Evolutionary conservation across 1,284 basidiomycete species (phyloP).

Genomic region (Cryptococcus jaspeensis): DNA sequence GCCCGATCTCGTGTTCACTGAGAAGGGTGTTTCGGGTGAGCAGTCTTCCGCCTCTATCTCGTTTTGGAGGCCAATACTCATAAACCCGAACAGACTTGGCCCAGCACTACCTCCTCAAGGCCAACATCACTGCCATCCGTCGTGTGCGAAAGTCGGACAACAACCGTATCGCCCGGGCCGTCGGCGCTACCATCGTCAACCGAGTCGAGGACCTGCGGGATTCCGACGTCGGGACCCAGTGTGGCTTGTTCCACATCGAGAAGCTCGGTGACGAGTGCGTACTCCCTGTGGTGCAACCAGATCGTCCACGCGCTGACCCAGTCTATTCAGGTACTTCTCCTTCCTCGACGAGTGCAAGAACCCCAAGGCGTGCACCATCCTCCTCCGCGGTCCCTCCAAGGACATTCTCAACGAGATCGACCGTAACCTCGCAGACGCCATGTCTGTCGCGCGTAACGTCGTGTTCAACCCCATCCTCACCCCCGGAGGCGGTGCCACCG

Average conservation of each 20-base stretch:
- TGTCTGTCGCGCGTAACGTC: slow-evolving; percentile 95
- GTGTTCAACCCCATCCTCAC: slow-evolving; percentile 91
- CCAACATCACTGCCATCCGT: slow-evolving; percentile 87
- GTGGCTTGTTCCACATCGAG: slow-evolving; percentile 93
- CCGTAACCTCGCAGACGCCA: slow-evolving; percentile 94
- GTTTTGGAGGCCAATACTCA: neutral
- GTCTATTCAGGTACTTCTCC: slow-evolving; percentile 76
- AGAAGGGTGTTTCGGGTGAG: slow-evolving; percentile 92
- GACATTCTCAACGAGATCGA: slow-evolving; percentile 98
- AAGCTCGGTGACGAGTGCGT: slow-evolving; percentile 94
- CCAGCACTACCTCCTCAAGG: slow-evolving; percentile 86
- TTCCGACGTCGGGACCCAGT: slow-evolving; percentile 84
- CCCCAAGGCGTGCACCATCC: slow-evolving; percentile 98
- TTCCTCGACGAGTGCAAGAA: slow-evolving; percentile 88
- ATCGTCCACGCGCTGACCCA: neutral
- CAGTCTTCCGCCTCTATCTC: neutral
- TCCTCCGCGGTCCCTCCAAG: slow-evolving; percentile 97
- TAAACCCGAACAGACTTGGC: slow-evolving; percentile 67
- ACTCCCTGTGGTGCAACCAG: neutral
- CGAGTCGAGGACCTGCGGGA: slow-evolving; percentile 92
- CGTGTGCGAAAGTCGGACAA: slow-evolving; percentile 98
- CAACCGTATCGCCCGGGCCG: slow-evolving; percentile 94
- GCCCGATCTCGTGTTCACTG: slow-evolving; percentile 92
- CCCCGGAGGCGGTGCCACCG: slow-evolving; percentile 93
- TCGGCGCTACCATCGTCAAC: slow-evolving; percentile 96